A percentile compares a stretch with the other conserved stretches of the same genome.
These are phyloP conservation scores for Talaromyces thailandensis DNA, from an alignment of 495 filamentous ascomycete genomes.

Conservation along the genomic window DNA sequence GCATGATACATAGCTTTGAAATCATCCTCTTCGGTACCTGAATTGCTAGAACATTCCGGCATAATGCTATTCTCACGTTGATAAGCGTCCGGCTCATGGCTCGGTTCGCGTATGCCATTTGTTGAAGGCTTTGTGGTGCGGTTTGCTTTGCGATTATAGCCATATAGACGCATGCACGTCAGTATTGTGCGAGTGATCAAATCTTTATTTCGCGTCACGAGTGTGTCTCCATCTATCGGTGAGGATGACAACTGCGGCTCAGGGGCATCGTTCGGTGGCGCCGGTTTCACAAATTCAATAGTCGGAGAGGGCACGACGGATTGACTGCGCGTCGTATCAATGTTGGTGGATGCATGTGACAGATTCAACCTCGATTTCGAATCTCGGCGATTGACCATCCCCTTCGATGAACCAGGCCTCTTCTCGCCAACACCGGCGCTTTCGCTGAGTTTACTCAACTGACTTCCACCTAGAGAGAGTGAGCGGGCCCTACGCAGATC, in stretches of 20 bases:
- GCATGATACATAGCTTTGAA: conserved; percentile 61
- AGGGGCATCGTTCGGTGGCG: background rate
- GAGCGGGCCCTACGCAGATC: conserved; percentile 26
- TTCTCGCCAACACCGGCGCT: conserved; percentile 2
- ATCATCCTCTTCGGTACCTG: conserved; percentile 42
- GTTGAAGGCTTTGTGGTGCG: conserved; percentile 14
- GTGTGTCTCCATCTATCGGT: conserved; percentile 23
- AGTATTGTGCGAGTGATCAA: conserved; percentile 40
- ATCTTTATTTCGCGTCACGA: conserved; percentile 33
- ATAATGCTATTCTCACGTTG: background rate
- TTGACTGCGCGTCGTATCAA: conserved; percentile 8
- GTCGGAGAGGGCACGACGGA: conserved; percentile 1
- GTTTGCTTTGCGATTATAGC: conserved; percentile 39
- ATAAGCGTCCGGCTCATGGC: conserved; percentile 4
- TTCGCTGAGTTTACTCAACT: conserved; percentile 16
- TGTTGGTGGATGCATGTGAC: conserved; percentile 11
- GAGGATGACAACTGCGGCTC: conserved; percentile 1
- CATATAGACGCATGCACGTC: conserved; percentile 58
- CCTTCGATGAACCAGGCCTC: conserved; percentile 13
- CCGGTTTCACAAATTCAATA: background rate
- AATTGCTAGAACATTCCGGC: conserved; percentile 6
- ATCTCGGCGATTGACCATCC: conserved; percentile 11
- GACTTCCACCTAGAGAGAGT: conserved; percentile 27
- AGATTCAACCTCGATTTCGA: conserved; percentile 12
- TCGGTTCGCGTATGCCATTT: background rate